These are phyloP conservation scores for Graphilbum fragrans DNA, from an alignment of 2,329 filamentous ascomycete genomes.

Conservation along the genomic window DNA sequence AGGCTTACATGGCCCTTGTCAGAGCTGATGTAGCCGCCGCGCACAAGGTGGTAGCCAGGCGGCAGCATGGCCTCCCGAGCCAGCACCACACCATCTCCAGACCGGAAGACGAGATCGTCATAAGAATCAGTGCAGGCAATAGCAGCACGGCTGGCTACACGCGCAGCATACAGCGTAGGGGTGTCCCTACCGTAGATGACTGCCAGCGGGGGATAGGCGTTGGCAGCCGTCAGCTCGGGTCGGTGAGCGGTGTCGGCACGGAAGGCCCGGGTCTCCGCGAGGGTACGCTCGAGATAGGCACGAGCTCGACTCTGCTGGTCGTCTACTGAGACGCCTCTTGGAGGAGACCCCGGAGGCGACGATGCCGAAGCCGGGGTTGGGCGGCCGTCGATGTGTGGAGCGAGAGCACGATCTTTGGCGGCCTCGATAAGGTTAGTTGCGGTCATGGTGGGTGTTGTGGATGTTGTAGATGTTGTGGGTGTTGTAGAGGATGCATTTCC, in stretches of 20 bases:
- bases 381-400: conserved; percentile 10
- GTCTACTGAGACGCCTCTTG: too few relatives aligned
- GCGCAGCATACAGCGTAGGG: conserved; percentile 73
- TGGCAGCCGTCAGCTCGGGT: conserved; percentile 45
- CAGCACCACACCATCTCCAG: conserved; percentile 81
- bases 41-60: conserved; percentile 61
- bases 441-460: conserved; percentile 4
- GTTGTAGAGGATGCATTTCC: conserved; percentile 2
- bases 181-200: conserved; percentile 80
- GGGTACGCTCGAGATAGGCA: conserved; percentile 62
- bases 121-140: conserved; percentile 71
- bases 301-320: conserved; percentile 38
- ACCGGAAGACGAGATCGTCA: conserved; percentile 75
- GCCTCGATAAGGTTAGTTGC: background rate
- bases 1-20: conserved; percentile 82
- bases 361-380: background rate
- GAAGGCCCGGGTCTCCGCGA: conserved; percentile 61
- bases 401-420: conserved; percentile 9
- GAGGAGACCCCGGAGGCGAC: too few relatives aligned
- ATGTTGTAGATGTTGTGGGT: conserved; percentile 10
- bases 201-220: conserved; percentile 69
- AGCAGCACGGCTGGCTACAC: conserved; percentile 58
- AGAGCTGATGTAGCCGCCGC: conserved; percentile 62
- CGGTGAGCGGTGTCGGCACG: conserved; percentile 60
- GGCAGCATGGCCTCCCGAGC: conserved; percentile 79